phyloP scores from a whole-genome alignment of 495 filamentous ascomycete genomes.

The Hypomontagnella submonticulosa region DNA sequence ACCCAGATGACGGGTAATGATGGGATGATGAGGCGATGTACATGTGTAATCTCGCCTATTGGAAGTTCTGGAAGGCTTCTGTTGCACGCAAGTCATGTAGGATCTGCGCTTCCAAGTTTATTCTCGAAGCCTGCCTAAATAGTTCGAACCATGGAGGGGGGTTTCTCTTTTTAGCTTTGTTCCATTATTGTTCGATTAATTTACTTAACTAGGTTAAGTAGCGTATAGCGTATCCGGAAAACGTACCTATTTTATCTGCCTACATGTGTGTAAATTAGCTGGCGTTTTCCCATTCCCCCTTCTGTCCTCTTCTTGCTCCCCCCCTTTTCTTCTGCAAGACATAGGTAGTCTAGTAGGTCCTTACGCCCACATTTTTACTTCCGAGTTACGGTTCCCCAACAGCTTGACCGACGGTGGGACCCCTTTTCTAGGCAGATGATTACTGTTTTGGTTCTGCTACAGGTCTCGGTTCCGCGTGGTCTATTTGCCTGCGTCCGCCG shows the following conservation, averaged over 20 bases:
- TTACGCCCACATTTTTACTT: too few relatives aligned
- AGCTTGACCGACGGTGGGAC: constrained; percentile 12
- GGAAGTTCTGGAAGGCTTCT: neutral
- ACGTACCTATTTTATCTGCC: too few relatives aligned
- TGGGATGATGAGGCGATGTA: neutral
- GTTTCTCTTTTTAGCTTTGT: neutral
- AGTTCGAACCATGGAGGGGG: neutral
- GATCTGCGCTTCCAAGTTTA: neutral
- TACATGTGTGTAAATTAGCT: too few relatives aligned
- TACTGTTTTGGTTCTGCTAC: neutral
- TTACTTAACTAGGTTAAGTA: too few relatives aligned
- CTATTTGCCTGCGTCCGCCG: neutral
- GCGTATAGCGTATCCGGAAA: too few relatives aligned
- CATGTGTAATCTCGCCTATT: constrained; percentile 5
- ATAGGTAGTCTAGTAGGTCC: too few relatives aligned
- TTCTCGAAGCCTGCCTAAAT: constrained; percentile 26
- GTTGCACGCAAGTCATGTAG: constrained; percentile 7
- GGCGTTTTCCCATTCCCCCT: neutral
- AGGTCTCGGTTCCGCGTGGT: constrained; percentile 11
- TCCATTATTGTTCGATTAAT: too few relatives aligned
- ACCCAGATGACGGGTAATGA: too few relatives aligned
- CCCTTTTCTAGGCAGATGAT: neutral
- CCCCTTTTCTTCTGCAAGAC: neutral
- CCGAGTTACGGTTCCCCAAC: neutral
- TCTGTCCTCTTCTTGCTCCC: neutral